A percentile compares a stretch with the other conserved stretches of the same genome.
These are phyloP conservation scores for Apiospora pterosperma DNA, from an alignment of 2,329 filamentous ascomycete species.

Conservation along the genomic window DNA sequence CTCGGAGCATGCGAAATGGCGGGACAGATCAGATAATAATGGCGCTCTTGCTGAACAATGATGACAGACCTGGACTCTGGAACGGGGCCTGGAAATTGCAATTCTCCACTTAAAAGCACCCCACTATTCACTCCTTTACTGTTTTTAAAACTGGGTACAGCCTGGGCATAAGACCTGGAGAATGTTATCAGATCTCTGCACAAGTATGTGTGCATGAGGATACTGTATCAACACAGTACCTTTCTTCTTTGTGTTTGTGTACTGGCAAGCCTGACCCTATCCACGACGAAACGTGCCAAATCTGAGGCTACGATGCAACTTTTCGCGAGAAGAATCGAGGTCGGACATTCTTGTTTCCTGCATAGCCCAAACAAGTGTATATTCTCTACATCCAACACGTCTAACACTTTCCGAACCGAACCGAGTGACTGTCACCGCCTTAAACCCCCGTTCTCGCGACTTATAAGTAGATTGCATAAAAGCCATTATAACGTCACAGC, in stretches of 20 bases:
- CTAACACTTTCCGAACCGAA: not conserved
- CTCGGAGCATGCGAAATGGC: not conserved
- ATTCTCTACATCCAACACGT: not conserved
- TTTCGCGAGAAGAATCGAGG: not conserved
- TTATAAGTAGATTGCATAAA: not conserved
- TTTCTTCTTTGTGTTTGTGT: not conserved
- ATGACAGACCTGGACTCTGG: not conserved
- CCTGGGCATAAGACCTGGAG: not conserved
- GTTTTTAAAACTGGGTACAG: not conserved
- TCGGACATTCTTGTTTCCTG: not conserved
- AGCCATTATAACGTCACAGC: not conserved
- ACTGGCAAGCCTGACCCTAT: not conserved
- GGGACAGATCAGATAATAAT: constrained; percentile 1
- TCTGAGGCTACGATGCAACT: not conserved
- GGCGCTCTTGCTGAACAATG: not conserved
- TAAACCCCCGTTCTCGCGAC: not conserved
- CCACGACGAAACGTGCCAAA: not conserved
- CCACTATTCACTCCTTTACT: not conserved
- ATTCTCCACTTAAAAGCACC: not conserved
- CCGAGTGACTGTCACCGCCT: not conserved
- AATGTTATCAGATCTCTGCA: not conserved
- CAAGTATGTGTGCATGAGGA: not conserved
- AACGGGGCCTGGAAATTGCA: not conserved
- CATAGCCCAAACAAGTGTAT: not conserved
- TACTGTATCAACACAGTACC: not conserved